Evolutionary conservation across 345 rosid species (phyloP).

Genomic region (Boechera divaricarpa): DNA sequence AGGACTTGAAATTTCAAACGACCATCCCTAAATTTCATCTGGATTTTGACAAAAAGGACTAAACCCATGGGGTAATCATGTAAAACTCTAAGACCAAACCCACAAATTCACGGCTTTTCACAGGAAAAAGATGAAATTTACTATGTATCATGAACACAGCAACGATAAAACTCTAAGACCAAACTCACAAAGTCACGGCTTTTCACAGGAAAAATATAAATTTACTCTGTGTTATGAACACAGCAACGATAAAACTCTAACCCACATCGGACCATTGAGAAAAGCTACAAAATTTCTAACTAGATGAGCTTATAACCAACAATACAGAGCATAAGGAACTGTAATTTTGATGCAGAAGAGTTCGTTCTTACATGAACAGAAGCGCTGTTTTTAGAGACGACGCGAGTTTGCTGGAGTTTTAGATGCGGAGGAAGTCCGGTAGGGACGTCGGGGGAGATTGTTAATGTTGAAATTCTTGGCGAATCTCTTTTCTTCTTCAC

Average conservation of each 20-base stretch:
- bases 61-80: neutral
- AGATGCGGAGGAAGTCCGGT: conserved; percentile 71
- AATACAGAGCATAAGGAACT: neutral
- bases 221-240: conserved; percentile 7
- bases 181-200: neutral
- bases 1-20: conserved; percentile 7
- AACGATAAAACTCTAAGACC: neutral
- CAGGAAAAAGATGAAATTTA: neutral
- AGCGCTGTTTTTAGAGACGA: conserved; percentile 65
- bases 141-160: neutral
- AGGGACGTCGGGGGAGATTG: conserved; percentile 80
- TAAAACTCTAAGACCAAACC: conserved; percentile 6
- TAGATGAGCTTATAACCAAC: neutral
- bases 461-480: conserved; percentile 45
- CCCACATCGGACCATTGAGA: neutral
- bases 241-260: neutral
- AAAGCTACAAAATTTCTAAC: neutral
- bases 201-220: neutral
- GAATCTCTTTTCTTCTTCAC: conserved; percentile 31
- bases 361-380: conserved; percentile 59
- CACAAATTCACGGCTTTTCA: neutral
- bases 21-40: neutral
- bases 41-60: neutral
- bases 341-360: neutral
- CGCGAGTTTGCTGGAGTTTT: conserved; percentile 64